These are phyloP conservation scores for Secale cereale DNA, from an alignment of 176 grass and related monocot genomes.

Conservation along the genomic window DNA sequence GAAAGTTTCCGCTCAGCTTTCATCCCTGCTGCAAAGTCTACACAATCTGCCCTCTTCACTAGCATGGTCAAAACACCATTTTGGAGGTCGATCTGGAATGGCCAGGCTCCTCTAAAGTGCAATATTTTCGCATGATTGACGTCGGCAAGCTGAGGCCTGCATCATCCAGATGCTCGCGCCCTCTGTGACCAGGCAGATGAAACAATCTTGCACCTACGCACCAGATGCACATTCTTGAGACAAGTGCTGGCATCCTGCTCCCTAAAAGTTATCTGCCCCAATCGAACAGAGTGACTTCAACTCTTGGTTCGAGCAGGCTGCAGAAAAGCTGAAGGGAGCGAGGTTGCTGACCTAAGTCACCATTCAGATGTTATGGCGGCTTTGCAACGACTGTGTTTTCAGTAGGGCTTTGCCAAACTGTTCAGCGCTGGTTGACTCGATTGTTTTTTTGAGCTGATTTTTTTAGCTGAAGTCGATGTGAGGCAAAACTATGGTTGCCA, in stretches of 20 bases:
- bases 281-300: not conserved
- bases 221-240: not conserved
- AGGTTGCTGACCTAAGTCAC: not conserved
- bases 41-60: too few species aligned
- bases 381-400: not conserved
- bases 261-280: not conserved
- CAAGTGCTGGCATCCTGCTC: not conserved
- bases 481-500: not conserved
- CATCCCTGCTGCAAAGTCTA: too few species aligned
- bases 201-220: not conserved
- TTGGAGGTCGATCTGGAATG: too few species aligned
- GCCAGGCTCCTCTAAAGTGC: too few species aligned
- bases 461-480: not conserved
- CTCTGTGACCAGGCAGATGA: not conserved
- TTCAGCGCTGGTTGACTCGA: not conserved
- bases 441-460: not conserved
- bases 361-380: not conserved
- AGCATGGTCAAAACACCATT: too few species aligned
- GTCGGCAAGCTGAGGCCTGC: too few species aligned
- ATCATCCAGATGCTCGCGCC: not conserved
- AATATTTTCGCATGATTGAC: too few species aligned
- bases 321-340: not conserved
- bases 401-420: not conserved
- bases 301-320: not conserved
- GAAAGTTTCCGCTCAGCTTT: too few species aligned